Percentiles rank a stretch among this genome's conserved stretches.
phyloP scores from a whole-genome alignment of 1,139 yeast species.

The Nakaseomyces nivariensis region DNA sequence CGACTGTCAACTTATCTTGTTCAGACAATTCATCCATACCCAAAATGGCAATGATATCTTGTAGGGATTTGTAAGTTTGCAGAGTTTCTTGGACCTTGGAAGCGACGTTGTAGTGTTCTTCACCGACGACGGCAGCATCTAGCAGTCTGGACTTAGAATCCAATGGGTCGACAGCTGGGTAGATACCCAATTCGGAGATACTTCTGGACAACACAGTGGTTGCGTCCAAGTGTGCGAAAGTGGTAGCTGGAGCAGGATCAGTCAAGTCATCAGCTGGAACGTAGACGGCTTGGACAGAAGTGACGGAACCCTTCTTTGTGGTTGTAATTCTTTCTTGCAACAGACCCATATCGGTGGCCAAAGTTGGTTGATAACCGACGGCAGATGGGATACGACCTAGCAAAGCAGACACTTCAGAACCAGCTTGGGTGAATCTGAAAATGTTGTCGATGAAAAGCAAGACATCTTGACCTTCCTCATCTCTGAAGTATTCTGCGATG shows the following conservation, averaged over 20 bases:
- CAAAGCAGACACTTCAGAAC: constrained; percentile 99
- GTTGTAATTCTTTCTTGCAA: constrained; percentile 99
- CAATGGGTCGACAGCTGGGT: constrained; percentile 99
- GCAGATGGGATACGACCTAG: constrained; percentile 99
- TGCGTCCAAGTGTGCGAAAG: constrained; percentile 99
- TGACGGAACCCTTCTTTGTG: constrained; percentile 99
- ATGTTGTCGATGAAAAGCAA: constrained; percentile 98
- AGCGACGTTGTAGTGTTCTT: constrained; percentile 96
- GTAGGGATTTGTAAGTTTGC: constrained; percentile 99
- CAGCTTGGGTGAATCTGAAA: constrained; percentile 99
- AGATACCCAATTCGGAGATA: constrained; percentile 99
- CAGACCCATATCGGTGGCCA: constrained; percentile 99
- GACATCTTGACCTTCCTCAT: constrained; percentile 99
- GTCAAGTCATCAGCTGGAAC: constrained; percentile 99
- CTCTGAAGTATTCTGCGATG: constrained; percentile 99
- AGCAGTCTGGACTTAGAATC: constrained; percentile 98
- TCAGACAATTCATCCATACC: constrained; percentile 99
- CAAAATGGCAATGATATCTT: constrained; percentile 99
- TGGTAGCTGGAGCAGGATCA: constrained; percentile 99
- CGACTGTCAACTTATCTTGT: constrained; percentile 96
- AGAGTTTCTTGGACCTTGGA: constrained; percentile 93
- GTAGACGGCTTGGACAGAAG: constrained; percentile 99
- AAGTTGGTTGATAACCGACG: constrained; percentile 99
- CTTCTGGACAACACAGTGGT: constrained; percentile 99
- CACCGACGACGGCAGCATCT: constrained; percentile 95